These are phyloP conservation scores for Ettlia oleoabundans DNA, from an alignment of 139 green algal species.

Conservation along the genomic window DNA sequence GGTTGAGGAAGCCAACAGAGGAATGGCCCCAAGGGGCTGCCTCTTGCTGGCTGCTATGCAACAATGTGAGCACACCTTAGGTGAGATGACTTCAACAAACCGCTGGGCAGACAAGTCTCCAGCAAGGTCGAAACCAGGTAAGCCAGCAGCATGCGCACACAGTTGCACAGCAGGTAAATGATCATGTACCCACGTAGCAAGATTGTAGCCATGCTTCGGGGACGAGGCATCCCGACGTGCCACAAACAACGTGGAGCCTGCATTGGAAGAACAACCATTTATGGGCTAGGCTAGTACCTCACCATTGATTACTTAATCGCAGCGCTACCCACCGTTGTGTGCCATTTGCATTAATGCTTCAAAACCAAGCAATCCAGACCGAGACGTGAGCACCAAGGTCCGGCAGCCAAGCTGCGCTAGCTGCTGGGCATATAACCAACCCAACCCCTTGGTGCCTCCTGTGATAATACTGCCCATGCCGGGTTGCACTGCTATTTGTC, in stretches of 20 bases:
- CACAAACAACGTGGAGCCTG: constrained; percentile 29
- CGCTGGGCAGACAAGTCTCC: constrained; percentile 2
- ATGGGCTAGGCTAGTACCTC: no score
- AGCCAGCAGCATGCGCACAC: constrained; percentile 48
- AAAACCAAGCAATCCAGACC: background rate
- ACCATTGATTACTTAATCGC: no score
- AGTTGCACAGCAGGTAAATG: constrained; percentile 41
- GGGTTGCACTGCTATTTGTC: background rate
- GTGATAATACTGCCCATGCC: constrained; percentile 19
- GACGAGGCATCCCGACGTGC: constrained; percentile 15
- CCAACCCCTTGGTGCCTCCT: constrained; percentile 50
- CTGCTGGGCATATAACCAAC: constrained; percentile 28
- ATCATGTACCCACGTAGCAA: constrained; percentile 33
- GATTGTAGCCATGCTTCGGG: background rate
- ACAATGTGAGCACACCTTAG: constrained; percentile 25
- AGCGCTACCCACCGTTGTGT: no score
- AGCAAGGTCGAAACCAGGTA: constrained; percentile 36
- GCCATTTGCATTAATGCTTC: constrained; percentile 9
- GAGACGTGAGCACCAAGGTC: constrained; percentile 37
- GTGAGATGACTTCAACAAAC: background rate
- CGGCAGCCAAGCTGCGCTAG: background rate
- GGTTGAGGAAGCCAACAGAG: no score
- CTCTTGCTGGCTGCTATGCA: no score
- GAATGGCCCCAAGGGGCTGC: no score
- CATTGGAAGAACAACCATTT: no score